phyloP scores from a whole-genome alignment of 140 eudicot species.

The Bidens hawaiensis region DNA sequence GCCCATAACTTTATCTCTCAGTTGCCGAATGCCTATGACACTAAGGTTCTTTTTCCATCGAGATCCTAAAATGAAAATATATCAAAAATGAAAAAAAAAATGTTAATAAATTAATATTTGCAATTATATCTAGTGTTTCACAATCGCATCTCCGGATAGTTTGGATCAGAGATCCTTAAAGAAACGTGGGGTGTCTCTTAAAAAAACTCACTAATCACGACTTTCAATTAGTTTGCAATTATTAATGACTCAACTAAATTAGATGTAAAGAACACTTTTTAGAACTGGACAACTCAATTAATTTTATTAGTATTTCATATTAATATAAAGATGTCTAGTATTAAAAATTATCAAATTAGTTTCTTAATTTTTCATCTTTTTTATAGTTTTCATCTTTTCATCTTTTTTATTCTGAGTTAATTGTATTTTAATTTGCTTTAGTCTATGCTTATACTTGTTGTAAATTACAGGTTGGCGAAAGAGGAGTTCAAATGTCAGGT shows the following conservation, averaged over 20 bases:
- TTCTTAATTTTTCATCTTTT: too few species aligned
- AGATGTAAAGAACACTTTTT: too few species aligned
- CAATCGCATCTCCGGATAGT: not conserved
- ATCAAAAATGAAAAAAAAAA: not conserved
- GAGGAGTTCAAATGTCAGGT: slow-evolving; percentile 68
- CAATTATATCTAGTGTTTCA: not conserved
- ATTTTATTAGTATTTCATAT: too few species aligned
- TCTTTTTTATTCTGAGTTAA: too few species aligned
- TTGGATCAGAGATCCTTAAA: not conserved
- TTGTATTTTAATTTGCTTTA: not conserved
- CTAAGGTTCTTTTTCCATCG: slow-evolving; percentile 49
- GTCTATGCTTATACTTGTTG: too few species aligned
- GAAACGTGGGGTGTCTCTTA: not conserved
- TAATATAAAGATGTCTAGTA: too few species aligned
- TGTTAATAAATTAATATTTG: not conserved
- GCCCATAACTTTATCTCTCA: slow-evolving; percentile 74
- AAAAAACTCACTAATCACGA: not conserved
- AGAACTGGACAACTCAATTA: too few species aligned
- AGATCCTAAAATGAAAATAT: too few species aligned
- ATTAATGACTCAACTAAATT: too few species aligned
- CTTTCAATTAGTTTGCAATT: not conserved
- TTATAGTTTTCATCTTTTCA: too few species aligned
- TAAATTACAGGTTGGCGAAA: slow-evolving; percentile 51
- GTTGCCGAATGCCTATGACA: slow-evolving; percentile 75
- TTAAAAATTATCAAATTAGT: too few species aligned